Evolutionary conservation across 2,329 filamentous ascomycete genomes (phyloP).

Genomic region (Aspergillus puulaauensis): DNA sequence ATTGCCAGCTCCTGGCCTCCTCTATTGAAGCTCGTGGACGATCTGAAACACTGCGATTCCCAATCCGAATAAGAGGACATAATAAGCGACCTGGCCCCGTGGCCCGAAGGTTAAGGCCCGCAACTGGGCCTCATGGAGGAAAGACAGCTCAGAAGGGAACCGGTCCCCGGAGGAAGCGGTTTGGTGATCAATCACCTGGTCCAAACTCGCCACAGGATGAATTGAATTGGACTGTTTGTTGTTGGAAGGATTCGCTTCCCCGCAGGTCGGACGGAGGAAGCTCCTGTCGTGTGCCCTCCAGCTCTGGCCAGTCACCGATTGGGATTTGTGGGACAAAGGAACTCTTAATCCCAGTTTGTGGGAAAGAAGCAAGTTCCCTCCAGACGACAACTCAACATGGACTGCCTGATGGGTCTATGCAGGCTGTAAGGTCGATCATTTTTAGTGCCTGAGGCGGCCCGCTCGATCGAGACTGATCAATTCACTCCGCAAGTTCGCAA

Average conservation of each 20-base stretch:
- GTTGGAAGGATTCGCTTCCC: slow-evolving; percentile 2
- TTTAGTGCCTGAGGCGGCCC: background rate
- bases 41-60: background rate
- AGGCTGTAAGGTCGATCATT: slow-evolving; percentile 3
- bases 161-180: background rate
- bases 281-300: background rate
- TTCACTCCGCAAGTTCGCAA: background rate
- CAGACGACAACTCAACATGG: background rate
- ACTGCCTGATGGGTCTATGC: slow-evolving; percentile 4
- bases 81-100: background rate
- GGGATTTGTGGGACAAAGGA: background rate
- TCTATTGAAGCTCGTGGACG: background rate
- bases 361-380: background rate
- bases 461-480: background rate
- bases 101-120: background rate
- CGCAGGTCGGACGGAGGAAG: background rate
- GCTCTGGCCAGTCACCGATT: background rate
- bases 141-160: background rate
- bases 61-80: background rate
- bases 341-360: background rate
- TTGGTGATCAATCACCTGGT: slow-evolving; percentile 1
- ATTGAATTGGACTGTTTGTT: background rate
- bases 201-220: background rate
- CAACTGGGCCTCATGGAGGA: background rate
- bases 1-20: background rate